phyloP scores from a whole-genome alignment of 2,329 filamentous ascomycete species.

The Anisogramma anomala region DNA sequence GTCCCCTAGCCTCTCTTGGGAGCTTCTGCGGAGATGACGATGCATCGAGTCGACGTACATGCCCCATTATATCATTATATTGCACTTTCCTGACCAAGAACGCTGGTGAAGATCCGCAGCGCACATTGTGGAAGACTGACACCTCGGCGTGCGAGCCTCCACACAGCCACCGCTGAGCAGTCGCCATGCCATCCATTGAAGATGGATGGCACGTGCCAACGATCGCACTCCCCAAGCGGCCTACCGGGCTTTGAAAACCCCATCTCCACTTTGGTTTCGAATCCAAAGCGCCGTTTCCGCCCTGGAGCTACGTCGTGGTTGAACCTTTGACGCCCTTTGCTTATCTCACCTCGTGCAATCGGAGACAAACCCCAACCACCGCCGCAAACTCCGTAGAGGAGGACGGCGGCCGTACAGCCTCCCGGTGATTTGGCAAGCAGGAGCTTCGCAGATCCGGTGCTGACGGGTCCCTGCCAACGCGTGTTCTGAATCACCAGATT shows the following conservation, averaged over 20 bases:
- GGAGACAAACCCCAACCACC: not conserved
- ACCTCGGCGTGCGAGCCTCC: not conserved
- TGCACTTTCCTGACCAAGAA: no score
- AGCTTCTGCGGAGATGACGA: no score
- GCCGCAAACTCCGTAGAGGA: not conserved
- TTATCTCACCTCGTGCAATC: no score
- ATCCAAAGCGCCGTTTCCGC: not conserved
- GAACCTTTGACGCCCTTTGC: no score
- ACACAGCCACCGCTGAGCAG: not conserved
- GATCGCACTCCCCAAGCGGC: not conserved
- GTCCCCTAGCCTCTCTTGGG: no score
- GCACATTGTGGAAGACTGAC: not conserved
- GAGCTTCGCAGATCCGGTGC: not conserved
- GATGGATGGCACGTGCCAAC: not conserved
- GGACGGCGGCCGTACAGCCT: not conserved
- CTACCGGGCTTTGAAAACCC: not conserved
- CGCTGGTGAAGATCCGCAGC: not conserved
- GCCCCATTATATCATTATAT: not conserved
- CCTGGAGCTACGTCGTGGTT: not conserved
- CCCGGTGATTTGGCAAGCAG: not conserved
- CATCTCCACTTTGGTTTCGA: not conserved
- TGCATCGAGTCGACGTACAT: no score
- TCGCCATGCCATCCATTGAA: not conserved
- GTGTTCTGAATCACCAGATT: conserved; percentile 7
- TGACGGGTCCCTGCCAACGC: not conserved